Base-by-base conservation (phyloP, 495 filamentous ascomycete genomes). In the Thermothielavioides terrestris region DNA sequence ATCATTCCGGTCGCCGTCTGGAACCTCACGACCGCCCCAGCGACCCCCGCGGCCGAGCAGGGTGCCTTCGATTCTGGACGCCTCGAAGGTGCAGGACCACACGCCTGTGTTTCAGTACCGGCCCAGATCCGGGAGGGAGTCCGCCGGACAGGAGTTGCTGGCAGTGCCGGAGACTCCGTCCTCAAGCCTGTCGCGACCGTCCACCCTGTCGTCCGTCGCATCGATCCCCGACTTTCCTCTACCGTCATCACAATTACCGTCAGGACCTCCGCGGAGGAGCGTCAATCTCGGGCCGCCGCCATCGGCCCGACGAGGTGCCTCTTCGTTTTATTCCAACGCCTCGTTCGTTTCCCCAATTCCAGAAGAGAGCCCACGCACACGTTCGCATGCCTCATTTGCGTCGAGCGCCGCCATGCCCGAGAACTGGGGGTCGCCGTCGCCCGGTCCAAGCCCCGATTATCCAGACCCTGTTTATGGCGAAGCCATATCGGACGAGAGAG, bases 311-410 rank as follows among this genome's bases (percentile, higher is more conserved):
- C 72, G 84, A 54, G 86, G 84, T 0, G 81, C 72, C 23, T 79
- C 82, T 2, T 80, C 84, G n/a, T 85, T 82, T 28, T 88, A 87
- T 54, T 89, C 86, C 20, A 77, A 76, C 47, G 59, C 66, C n/a
- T 88, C 86, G 1, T 87, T 76, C 48, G 88, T 95, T 5, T 87
- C 90, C 7, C 90, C 90, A 1, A 95, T 96, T 47, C 85, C 82
- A 1, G 90, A 96, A 65, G 89, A 95, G 60, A 74, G 78, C 42
- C 74, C 78, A 1, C 72, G 79, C 27, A 70, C 78, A 36, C 71
- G 79, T 39, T 73, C 72, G 12, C 78, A 83, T 59, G 79, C 77
- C 17, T 91, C 87, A 0, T 86, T 83, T 59, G 88, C 88, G 7
- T 94, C 89, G 6, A 94, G 88, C 63, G 77, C 80, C 44, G 85